Conservation (phyloP, 2,329 filamentous ascomycete species). For the Aspergillus sojae region DNA sequence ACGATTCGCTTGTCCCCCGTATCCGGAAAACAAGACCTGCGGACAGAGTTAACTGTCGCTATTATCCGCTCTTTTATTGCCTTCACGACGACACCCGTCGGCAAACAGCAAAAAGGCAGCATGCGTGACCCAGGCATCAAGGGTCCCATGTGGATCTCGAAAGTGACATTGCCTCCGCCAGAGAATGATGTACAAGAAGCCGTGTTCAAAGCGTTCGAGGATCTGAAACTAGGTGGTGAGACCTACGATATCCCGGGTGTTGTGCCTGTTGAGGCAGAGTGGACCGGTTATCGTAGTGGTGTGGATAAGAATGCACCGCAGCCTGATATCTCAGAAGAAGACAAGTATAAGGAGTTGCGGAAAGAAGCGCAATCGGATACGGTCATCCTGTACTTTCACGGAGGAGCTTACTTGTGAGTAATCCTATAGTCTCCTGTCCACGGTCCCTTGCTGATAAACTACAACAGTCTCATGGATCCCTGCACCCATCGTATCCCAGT, state of each 20-base stretch:
- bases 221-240: slow-evolving; percentile 41
- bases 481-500: slow-evolving; percentile 44
- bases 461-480: slow-evolving; percentile 47
- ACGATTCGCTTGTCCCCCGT: slow-evolving; percentile 67
- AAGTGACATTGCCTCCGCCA: slow-evolving; percentile 64
- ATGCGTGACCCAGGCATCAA: slow-evolving; percentile 69
- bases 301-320: slow-evolving; percentile 40
- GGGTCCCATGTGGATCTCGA: slow-evolving; percentile 80
- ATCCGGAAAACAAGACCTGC: slow-evolving; percentile 75
- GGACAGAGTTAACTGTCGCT: slow-evolving; percentile 71
- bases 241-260: slow-evolving; percentile 41
- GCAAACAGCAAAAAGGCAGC: slow-evolving; percentile 65
- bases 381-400: slow-evolving; percentile 51
- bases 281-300: slow-evolving; percentile 47
- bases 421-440: neutral
- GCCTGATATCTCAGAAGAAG: slow-evolving; percentile 45
- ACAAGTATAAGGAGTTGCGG: slow-evolving; percentile 45
- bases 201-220: slow-evolving; percentile 42
- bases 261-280: slow-evolving; percentile 46
- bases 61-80: slow-evolving; percentile 69
- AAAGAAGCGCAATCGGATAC: slow-evolving; percentile 43
- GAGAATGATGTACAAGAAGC: slow-evolving; percentile 48
- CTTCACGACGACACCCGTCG: slow-evolving; percentile 54
- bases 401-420: slow-evolving; percentile 50
- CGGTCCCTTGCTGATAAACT: neutral